Conservation (phyloP, 306 rosid genomes). For the Lablab purpureus region DNA sequence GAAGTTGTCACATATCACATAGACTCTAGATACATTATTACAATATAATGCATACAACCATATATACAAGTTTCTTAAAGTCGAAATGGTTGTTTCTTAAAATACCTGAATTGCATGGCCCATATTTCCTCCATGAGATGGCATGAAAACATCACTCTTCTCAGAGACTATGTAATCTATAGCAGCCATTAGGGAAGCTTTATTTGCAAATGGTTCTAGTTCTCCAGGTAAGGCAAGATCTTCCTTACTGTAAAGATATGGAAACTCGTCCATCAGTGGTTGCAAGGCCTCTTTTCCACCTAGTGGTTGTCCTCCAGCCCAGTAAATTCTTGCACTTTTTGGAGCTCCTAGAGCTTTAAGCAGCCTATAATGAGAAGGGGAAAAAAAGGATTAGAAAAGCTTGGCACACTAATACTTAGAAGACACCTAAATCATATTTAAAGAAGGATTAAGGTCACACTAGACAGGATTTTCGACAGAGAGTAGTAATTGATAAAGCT, state of each 20-base stretch:
- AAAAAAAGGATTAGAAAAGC: neutral
- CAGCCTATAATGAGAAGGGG: conserved; percentile 59
- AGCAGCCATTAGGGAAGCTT: conserved; percentile 96
- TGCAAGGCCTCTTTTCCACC: conserved; percentile 86
- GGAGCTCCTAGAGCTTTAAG: conserved; percentile 94
- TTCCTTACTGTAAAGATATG: conserved; percentile 82
- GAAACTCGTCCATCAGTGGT: conserved; percentile 70
- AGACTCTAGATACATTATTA: neutral
- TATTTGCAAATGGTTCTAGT: conserved; percentile 75
- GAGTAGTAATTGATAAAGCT: too few species aligned
- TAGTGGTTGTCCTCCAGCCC: conserved; percentile 96
- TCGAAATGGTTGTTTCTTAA: conserved; percentile 11
- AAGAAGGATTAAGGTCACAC: neutral
- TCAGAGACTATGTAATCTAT: conserved; percentile 86
- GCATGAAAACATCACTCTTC: conserved; percentile 95
- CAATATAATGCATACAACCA: neutral
- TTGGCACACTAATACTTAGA: conserved; percentile 5
- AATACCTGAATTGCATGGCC: conserved; percentile 95
- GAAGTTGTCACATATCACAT: conserved; percentile 18
- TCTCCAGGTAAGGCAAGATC: conserved; percentile 85
- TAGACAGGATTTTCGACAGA: too few species aligned
- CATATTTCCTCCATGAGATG: conserved; percentile 99
- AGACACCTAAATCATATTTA: neutral
- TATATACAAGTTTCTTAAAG: too few species aligned
- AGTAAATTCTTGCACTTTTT: conserved; percentile 70